Conservation (phyloP, 305 asterid genomes). For the Solanum hybrid region DNA sequence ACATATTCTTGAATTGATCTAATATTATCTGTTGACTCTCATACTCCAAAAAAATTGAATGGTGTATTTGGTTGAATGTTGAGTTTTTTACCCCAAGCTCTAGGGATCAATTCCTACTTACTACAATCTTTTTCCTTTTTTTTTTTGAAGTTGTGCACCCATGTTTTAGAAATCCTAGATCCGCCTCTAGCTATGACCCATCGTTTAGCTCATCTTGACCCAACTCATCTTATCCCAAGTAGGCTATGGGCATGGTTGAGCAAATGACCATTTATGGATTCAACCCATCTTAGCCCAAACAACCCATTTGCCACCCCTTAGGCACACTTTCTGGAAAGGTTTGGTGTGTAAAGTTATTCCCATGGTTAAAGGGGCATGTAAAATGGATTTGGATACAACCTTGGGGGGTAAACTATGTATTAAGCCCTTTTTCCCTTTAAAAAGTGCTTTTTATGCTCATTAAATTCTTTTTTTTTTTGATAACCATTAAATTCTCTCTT, state of each 20-base stretch:
- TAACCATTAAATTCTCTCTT: neutral
- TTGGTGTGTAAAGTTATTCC: neutral
- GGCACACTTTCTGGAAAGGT: neutral
- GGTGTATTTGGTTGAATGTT: neutral
- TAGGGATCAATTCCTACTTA: neutral
- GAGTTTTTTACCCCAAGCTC: neutral
- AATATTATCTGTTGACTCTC: neutral
- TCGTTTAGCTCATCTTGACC: neutral
- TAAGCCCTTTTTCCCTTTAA: neutral
- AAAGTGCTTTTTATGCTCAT: neutral
- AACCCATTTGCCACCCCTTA: neutral
- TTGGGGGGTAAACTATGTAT: neutral
- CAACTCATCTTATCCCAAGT: neutral
- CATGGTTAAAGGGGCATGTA: neutral
- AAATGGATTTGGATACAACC: neutral
- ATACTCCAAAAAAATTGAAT: neutral
- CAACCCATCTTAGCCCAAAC: neutral
- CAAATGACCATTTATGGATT: neutral
- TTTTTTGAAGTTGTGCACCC: neutral
- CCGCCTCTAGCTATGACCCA: neutral
- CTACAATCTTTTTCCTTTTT: neutral
- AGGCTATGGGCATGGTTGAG: neutral
- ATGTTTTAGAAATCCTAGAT: neutral
- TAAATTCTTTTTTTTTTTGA: neutral
- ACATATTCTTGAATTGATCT: neutral